Evolutionary conservation across 2,329 filamentous ascomycete species (phyloP), one percentile per base, ranked within the genome.

Genomic region (Harringtonia aguacate): DNA sequence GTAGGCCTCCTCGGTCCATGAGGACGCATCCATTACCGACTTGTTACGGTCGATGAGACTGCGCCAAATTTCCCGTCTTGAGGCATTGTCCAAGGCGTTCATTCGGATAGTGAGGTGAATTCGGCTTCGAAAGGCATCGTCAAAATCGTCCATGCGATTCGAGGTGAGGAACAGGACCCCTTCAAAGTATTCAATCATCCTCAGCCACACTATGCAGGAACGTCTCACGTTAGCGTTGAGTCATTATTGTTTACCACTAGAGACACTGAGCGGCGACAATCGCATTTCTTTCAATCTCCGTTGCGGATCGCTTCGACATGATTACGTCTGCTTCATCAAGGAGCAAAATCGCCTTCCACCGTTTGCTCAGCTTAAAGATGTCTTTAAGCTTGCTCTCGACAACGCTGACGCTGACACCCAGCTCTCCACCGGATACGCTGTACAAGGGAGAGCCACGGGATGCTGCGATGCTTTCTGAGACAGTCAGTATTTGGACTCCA

Each of bases 111-210:
- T 40, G 20, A 40, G 38, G 27, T 40, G 38, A 22, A 40, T 40
- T n/a, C 38, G 38, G 29, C 38, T 40, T 22, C 27, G 24, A 31
- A 40, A 40, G 3, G 29, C 38, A n/a, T 30, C 28, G 29, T 40
- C 38, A 21, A 40, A 33, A 27, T 40, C 28, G 18, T 40, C 28
- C 17, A 31, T n/a, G 18, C 38, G 38, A 20, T 40, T 40, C 18
- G 38, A 21, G 27, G 38, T 40, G 17, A 40, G 38, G 38, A 40
- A 40, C 14, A 40, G 28, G 17, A 40, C 29, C 27, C 38, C 38
- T 15, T 33, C 18, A 22, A 39, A 40, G 18, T 33, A 31, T n/a
- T 40, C 18, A n/a, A 40, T 21, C 18, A 31, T 40, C 28, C 38
- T 33, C 28, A 40, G 38, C 38, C 38, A 40, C 13, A 40, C 38